Conservation (phyloP, 352 stramenopile species). For the Saprolegnia diclina region DNA sequence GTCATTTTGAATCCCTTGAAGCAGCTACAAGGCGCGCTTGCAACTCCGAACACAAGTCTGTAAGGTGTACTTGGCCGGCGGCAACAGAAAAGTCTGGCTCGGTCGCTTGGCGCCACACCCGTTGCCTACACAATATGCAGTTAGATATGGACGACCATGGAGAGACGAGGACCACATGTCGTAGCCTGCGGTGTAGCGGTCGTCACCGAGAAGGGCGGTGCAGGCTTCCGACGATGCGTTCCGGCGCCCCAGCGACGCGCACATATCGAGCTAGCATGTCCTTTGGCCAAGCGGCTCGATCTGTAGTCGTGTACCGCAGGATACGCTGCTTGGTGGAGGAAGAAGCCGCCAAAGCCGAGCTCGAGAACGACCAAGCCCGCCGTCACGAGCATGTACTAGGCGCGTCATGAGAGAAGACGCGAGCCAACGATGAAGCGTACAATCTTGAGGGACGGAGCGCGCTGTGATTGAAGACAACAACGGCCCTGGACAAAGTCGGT, state of each 20-base stretch:
- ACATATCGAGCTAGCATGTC: background rate
- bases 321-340: background rate
- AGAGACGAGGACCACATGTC: background rate
- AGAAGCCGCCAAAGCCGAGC: background rate
- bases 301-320: background rate
- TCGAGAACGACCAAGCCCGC: background rate
- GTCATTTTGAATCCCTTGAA: constrained; percentile 6
- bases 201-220: background rate
- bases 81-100: background rate
- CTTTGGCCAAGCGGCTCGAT: background rate
- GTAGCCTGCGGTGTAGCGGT: background rate
- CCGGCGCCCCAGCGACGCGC: background rate
- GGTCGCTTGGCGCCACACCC: background rate
- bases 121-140: background rate
- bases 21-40: background rate
- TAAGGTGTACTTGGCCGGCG: background rate
- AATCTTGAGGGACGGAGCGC: background rate
- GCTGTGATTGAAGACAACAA: background rate
- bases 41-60: background rate
- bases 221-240: background rate
- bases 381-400: constrained; percentile 1
- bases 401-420: background rate
- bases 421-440: background rate
- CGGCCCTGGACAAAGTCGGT: background rate
- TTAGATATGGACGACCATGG: background rate